Evolutionary conservation across 2,329 filamentous ascomycete species (phyloP).

Genomic region (Podosphaera aphanis): DNA sequence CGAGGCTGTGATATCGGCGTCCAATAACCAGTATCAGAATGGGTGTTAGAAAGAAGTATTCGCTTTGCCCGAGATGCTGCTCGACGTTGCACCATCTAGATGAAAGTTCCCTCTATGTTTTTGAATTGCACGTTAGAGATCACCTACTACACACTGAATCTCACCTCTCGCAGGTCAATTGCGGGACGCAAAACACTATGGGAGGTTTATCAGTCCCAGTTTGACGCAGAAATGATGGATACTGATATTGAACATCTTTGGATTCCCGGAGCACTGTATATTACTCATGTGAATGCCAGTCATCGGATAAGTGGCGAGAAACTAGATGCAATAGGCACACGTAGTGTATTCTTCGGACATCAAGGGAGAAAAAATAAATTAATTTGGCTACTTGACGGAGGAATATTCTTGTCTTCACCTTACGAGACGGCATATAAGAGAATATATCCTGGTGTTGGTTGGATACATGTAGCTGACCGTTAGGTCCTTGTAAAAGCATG

Average conservation of each 20-base stretch:
- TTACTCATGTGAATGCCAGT: background rate
- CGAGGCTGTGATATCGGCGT: too few relatives aligned
- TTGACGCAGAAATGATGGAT: background rate
- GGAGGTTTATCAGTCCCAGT: background rate
- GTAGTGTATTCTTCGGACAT: background rate
- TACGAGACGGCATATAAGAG: background rate
- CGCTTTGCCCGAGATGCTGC: background rate
- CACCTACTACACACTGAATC: background rate
- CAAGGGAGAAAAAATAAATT: background rate
- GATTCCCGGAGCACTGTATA: background rate
- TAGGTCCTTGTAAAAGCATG: background rate
- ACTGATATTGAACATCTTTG: background rate
- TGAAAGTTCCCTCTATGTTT: background rate
- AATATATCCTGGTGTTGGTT: background rate
- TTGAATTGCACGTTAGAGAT: background rate
- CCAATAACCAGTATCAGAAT: too few relatives aligned
- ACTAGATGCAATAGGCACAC: background rate
- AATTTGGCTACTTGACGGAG: background rate
- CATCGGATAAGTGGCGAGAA: background rate
- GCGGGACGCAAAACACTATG: background rate
- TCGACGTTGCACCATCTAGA: background rate
- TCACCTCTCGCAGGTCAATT: background rate
- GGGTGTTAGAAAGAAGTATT: too few relatives aligned
- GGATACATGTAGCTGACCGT: background rate
- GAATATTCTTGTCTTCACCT: background rate